A percentile compares a stretch with the other conserved stretches of the same genome.
Evolutionary conservation across 352 stramenopile genomes (phyloP).

Genomic region (Pythium myriotylum): DNA sequence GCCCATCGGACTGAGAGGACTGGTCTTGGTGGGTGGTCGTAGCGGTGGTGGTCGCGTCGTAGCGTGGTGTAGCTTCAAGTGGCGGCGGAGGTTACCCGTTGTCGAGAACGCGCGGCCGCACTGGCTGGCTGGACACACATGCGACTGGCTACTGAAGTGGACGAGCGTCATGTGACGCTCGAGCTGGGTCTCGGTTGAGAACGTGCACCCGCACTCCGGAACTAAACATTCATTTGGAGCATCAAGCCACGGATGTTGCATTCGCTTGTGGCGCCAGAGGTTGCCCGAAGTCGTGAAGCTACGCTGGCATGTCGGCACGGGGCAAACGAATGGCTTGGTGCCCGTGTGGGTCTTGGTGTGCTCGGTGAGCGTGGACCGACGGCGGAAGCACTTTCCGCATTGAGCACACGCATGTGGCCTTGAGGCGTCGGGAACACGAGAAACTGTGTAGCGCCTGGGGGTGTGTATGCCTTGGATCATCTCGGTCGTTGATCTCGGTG

Average conservation of each 20-base stretch:
- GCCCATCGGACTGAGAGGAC: not conserved
- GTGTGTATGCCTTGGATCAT: no score
- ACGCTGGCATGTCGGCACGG: slow-evolving; percentile 57
- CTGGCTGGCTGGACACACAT: slow-evolving; percentile 32
- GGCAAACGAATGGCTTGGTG: slow-evolving; percentile 61
- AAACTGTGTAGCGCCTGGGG: no score
- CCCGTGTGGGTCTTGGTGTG: slow-evolving; percentile 83
- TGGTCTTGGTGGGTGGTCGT: not conserved
- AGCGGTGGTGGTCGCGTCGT: not conserved
- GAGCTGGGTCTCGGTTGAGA: slow-evolving; percentile 15
- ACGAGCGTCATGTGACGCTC: slow-evolving; percentile 17
- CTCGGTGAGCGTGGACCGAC: slow-evolving; percentile 60
- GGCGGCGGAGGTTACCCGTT: slow-evolving; percentile 44
- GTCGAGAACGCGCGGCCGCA: slow-evolving; percentile 70
- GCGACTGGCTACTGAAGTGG: slow-evolving; percentile 24
- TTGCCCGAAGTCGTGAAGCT: slow-evolving; percentile 72
- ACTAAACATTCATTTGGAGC: slow-evolving; percentile 8
- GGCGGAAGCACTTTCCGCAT: slow-evolving; percentile 12
- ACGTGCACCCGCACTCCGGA: slow-evolving; percentile 10
- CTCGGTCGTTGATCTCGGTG: no score
- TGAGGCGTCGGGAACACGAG: no score
- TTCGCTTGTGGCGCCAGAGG: slow-evolving; percentile 55
- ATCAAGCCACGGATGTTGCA: slow-evolving; percentile 38
- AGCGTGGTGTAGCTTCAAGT: slow-evolving; percentile 19
- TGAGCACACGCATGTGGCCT: no score